Evolutionary conservation across 2,329 filamentous ascomycete genomes (phyloP).

Genomic region (Diaporthe batatas): DNA sequence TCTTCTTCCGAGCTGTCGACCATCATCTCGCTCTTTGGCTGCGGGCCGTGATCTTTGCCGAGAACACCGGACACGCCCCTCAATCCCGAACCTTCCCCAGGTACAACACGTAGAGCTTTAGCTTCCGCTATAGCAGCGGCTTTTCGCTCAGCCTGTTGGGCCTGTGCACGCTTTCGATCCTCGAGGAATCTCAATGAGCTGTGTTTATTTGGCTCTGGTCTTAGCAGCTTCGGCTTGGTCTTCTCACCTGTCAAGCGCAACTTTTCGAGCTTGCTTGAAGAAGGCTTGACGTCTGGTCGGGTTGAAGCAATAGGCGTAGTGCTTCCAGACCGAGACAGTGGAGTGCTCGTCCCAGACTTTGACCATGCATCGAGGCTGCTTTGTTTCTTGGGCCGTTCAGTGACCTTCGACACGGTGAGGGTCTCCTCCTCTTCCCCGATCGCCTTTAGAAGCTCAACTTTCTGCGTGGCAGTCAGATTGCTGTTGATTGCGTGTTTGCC

Average conservation of each 20-base stretch:
- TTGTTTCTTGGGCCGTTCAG: conserved; percentile 66
- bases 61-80: conserved; percentile 76
- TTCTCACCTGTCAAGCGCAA: conserved; percentile 50
- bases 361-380: conserved; percentile 74
- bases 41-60: conserved; percentile 82
- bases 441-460: conserved; percentile 81
- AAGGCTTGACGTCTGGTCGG: conserved; percentile 30
- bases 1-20: conserved; percentile 83
- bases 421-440: conserved; percentile 71
- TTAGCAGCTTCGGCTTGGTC: conserved; percentile 50
- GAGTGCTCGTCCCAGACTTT: conserved; percentile 57
- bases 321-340: conserved; percentile 44
- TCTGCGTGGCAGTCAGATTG: conserved; percentile 84
- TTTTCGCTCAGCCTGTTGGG: conserved; percentile 80
- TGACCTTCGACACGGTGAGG: conserved; percentile 62
- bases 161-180: conserved; percentile 79
- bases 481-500: conserved; percentile 75
- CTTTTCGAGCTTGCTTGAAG: conserved; percentile 41
- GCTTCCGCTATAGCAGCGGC: conserved; percentile 78
- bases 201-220: conserved; percentile 52
- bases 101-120: conserved; percentile 67
- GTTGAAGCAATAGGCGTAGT: conserved; percentile 45
- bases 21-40: conserved; percentile 91
- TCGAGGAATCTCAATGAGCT: conserved; percentile 72
- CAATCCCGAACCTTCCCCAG: conserved; percentile 83